These are phyloP conservation scores for Echeveria elegans DNA, from an alignment of 164 flowering plant species.

Conservation along the genomic window DNA sequence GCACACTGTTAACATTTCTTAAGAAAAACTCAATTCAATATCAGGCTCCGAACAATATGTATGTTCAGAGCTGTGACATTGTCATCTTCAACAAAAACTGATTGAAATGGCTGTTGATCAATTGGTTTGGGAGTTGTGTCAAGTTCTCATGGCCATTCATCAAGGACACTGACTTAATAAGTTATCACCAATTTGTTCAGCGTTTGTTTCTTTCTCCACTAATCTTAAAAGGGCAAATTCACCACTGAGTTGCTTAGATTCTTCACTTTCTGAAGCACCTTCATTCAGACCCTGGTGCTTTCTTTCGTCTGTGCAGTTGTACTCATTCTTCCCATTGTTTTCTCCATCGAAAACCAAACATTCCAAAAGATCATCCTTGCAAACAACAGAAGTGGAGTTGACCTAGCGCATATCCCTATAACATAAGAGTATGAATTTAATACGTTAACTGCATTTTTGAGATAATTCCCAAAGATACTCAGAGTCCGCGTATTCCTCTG, in stretches of 20 bases:
- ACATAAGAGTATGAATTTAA: slow-evolving; percentile 38
- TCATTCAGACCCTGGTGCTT: slow-evolving; percentile 9
- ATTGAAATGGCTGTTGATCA: no score
- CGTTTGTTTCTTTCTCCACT: slow-evolving; percentile 9
- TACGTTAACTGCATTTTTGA: no score
- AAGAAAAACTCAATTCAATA: no score
- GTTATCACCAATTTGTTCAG: slow-evolving; percentile 9
- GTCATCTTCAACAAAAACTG: no score
- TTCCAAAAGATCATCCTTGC: slow-evolving; percentile 56
- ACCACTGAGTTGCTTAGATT: slow-evolving; percentile 7
- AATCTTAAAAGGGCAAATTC: slow-evolving; percentile 9
- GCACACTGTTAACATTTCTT: no score
- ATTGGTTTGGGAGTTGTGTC: slow-evolving; percentile 16
- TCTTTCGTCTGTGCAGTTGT: slow-evolving; percentile 10
- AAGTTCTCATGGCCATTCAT: slow-evolving; percentile 16
- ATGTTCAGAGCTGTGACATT: no score
- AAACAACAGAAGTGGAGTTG: slow-evolving; percentile 39
- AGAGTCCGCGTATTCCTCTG: no score
- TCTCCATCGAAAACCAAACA: slow-evolving; percentile 24
- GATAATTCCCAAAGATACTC: no score
- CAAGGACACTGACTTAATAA: slow-evolving; percentile 11
- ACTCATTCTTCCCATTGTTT: slow-evolving; percentile 1
- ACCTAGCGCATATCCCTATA: slow-evolving; percentile 53
- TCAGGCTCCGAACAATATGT: no score
- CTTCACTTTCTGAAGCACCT: slow-evolving; percentile 7